Evolutionary conservation across 495 filamentous ascomycete genomes (phyloP).

Genomic region (Aspergillus haitiensis): DNA sequence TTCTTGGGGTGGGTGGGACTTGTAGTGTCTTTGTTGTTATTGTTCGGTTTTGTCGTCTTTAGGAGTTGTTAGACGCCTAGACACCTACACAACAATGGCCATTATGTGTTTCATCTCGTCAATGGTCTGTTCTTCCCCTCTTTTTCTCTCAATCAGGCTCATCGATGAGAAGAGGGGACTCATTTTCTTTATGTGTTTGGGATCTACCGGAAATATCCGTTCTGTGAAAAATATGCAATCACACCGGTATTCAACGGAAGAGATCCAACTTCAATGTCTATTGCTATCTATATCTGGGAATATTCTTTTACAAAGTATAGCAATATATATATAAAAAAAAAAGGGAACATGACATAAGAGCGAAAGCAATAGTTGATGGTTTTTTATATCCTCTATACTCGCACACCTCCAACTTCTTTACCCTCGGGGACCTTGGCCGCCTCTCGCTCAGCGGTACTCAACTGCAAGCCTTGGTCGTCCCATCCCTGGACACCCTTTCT

Average conservation of each 20-base stretch:
- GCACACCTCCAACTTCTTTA: constrained; percentile 37
- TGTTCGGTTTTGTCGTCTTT: too few species aligned
- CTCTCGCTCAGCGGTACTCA: constrained; percentile 44
- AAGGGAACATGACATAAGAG: too few species aligned
- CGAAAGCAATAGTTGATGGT: too few species aligned
- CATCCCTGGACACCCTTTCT: constrained; percentile 44
- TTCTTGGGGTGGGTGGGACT: too few species aligned
- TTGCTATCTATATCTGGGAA: neutral
- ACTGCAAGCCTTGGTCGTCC: constrained; percentile 46
- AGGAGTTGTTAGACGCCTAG: too few species aligned
- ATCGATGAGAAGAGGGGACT: too few species aligned
- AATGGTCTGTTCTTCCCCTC: too few species aligned
- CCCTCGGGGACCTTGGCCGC: constrained; percentile 38
- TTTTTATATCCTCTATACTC: constrained; percentile 24
- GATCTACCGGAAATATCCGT: neutral
- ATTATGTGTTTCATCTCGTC: too few species aligned
- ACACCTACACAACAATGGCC: too few species aligned
- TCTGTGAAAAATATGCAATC: neutral
- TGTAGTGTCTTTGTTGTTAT: too few species aligned
- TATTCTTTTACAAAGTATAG: constrained; percentile 1
- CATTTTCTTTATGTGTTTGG: too few species aligned
- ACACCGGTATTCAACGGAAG: neutral
- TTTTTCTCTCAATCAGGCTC: too few species aligned
- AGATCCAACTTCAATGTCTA: neutral
- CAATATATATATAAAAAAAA: neutral